Evolutionary conservation across 805 yeast species (phyloP).

Genomic region (Spathaspora sp.): DNA sequence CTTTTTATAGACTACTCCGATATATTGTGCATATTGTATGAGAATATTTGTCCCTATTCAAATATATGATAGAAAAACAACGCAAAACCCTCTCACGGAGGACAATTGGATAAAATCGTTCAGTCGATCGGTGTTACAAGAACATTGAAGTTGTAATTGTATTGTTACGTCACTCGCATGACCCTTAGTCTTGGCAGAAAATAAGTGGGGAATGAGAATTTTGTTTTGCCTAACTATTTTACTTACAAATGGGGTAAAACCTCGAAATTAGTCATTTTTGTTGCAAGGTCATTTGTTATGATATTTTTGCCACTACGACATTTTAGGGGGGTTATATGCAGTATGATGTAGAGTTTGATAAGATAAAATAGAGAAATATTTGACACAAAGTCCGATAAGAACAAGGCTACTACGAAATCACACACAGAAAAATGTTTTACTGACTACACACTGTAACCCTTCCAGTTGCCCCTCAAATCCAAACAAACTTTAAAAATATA

Average conservation of each 20-base stretch:
- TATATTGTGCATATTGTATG: no score
- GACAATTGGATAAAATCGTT: no score
- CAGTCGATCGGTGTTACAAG: no score
- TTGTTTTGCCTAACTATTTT: background rate
- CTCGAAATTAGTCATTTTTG: background rate
- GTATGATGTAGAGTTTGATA: background rate
- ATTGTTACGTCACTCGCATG: background rate
- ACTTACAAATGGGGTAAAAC: background rate
- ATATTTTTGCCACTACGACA: background rate
- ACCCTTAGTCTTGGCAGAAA: background rate
- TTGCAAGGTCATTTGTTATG: background rate
- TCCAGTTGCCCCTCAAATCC: background rate
- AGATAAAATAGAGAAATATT: background rate
- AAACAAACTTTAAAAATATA: background rate
- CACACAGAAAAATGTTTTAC: background rate
- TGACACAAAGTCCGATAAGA: background rate
- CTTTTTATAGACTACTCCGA: no score
- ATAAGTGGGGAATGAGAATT: background rate
- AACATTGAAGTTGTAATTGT: background rate
- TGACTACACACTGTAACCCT: background rate
- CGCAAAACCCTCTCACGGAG: no score
- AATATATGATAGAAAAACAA: no score
- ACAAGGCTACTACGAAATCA: background rate
- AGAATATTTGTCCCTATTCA: no score
- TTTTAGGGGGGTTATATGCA: background rate